Evolutionary conservation across 192 early-diverging fungal species (phyloP).

Genomic region (Coemansia sp.): DNA sequence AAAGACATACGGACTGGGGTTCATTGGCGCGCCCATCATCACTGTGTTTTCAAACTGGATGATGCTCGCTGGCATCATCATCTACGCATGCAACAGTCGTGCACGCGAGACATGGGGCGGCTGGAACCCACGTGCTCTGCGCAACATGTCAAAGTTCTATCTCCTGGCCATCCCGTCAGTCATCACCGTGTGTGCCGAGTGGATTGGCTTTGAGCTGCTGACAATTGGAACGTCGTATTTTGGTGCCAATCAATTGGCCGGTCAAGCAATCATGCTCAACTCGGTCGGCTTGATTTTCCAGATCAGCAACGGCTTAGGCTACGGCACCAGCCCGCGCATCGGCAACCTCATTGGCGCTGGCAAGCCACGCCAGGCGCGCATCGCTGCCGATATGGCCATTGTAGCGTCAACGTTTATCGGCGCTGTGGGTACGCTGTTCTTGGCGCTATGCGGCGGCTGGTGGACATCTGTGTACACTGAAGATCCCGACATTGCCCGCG

Average conservation of each 20-base stretch:
- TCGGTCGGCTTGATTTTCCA: slow-evolving; percentile 68
- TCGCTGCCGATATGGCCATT: slow-evolving; percentile 56
- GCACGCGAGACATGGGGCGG: slow-evolving; percentile 82
- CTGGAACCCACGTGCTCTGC: slow-evolving; percentile 67
- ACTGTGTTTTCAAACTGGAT: slow-evolving; percentile 68
- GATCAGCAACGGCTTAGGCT: slow-evolving; percentile 70
- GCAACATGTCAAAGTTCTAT: slow-evolving; percentile 60
- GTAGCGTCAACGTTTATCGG: slow-evolving; percentile 58
- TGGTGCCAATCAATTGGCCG: slow-evolving; percentile 66
- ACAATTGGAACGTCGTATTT: slow-evolving; percentile 73
- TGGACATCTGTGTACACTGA: slow-evolving; percentile 58
- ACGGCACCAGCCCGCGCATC: slow-evolving; percentile 74
- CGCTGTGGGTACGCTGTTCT: not conserved
- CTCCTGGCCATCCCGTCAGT: slow-evolving; percentile 75
- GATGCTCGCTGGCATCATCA: slow-evolving; percentile 60
- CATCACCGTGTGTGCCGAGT: slow-evolving; percentile 77
- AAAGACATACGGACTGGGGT: slow-evolving; percentile 62
- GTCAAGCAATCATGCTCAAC: slow-evolving; percentile 70
- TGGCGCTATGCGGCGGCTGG: slow-evolving; percentile 15
- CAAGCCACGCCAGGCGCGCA: slow-evolving; percentile 58
- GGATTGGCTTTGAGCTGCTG: slow-evolving; percentile 76
- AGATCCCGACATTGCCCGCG: slow-evolving; percentile 63
- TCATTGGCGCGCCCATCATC: slow-evolving; percentile 78
- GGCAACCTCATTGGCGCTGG: slow-evolving; percentile 71
- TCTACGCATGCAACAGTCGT: slow-evolving; percentile 62